These are phyloP conservation scores for Pulveroboletus frians DNA, from an alignment of 768 basidiomycete genomes.

Conservation along the genomic window DNA sequence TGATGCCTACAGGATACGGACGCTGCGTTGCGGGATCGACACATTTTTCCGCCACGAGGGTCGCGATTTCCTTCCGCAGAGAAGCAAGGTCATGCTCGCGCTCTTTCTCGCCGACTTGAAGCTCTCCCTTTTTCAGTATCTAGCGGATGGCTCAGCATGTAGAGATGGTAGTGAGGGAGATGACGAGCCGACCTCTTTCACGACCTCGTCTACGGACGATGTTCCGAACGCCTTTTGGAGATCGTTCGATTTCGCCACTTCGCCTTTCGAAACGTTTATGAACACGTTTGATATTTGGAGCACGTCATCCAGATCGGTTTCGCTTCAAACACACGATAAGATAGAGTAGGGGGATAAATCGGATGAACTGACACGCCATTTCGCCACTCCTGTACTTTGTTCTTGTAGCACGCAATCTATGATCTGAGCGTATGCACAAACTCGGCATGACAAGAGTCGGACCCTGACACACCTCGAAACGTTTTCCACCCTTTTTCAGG, in stretches of 20 bases:
- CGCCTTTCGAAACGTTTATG: slow-evolving; percentile 93
- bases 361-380: slow-evolving; percentile 68
- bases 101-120: slow-evolving; percentile 97
- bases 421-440: neutral
- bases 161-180: neutral
- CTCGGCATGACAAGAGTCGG: neutral
- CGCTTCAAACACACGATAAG: slow-evolving; percentile 40
- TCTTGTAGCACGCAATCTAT: slow-evolving; percentile 97
- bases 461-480: slow-evolving; percentile 70
- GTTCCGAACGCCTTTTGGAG: slow-evolving; percentile 90
- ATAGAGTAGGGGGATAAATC: neutral
- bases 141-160: slow-evolving; percentile 25
- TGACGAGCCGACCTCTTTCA: slow-evolving; percentile 63
- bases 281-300: slow-evolving; percentile 96
- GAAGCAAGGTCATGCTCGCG: slow-evolving; percentile 84
- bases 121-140: slow-evolving; percentile 94
- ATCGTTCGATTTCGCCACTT: slow-evolving; percentile 83
- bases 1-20: slow-evolving; percentile 91
- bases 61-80: slow-evolving; percentile 85
- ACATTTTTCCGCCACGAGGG: slow-evolving; percentile 90
- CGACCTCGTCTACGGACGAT: slow-evolving; percentile 60
- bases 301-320: slow-evolving; percentile 92
- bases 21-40: slow-evolving; percentile 88
- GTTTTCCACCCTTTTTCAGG: slow-evolving; percentile 94
- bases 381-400: slow-evolving; percentile 96